phyloP scores from a whole-genome alignment of 2,329 filamentous ascomycete species.

The Alternaria burnsii region DNA sequence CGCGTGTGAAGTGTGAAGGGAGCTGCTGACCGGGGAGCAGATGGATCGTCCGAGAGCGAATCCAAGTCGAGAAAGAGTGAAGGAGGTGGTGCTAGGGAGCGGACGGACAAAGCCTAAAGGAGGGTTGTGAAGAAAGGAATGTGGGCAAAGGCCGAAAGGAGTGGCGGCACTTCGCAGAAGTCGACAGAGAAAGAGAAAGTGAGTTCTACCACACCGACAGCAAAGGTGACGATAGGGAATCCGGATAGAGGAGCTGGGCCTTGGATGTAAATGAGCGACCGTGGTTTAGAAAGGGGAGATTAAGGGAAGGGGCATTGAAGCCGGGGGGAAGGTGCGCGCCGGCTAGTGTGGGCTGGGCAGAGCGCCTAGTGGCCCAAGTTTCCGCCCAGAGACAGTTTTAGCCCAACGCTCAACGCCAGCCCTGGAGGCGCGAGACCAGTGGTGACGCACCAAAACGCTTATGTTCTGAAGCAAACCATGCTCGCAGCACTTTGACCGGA shows the following conservation, averaged over 20 bases:
- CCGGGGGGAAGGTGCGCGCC: slow-evolving; percentile 38
- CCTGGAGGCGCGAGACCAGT: slow-evolving; percentile 16
- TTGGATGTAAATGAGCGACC: slow-evolving; percentile 48
- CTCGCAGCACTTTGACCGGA: slow-evolving; percentile 18
- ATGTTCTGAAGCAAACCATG: slow-evolving; percentile 23
- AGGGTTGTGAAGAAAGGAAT: slow-evolving; percentile 44
- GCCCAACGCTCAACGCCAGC: slow-evolving; percentile 32
- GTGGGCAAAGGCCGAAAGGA: slow-evolving; percentile 55
- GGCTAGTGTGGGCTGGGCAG: slow-evolving; percentile 18
- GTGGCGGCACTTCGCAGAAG: slow-evolving; percentile 54
- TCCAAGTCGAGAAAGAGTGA: slow-evolving; percentile 40
- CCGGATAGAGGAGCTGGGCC: slow-evolving; percentile 43
- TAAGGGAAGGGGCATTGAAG: slow-evolving; percentile 45
- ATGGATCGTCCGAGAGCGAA: slow-evolving; percentile 51
- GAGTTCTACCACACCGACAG: slow-evolving; percentile 49
- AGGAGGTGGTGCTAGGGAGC: slow-evolving; percentile 47
- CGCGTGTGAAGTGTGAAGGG: slow-evolving; percentile 45
- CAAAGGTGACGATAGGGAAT: slow-evolving; percentile 46
- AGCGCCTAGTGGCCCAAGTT: slow-evolving; percentile 11
- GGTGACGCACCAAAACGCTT: slow-evolving; percentile 29
- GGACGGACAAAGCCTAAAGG: slow-evolving; percentile 51
- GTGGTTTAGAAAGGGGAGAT: slow-evolving; percentile 45
- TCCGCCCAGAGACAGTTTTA: slow-evolving; percentile 17
- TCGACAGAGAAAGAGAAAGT: slow-evolving; percentile 49
- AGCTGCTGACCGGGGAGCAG: slow-evolving; percentile 51